These are phyloP conservation scores for Dipodascus geniculatus DNA, from an alignment of 805 yeast species.

Conservation along the genomic window DNA sequence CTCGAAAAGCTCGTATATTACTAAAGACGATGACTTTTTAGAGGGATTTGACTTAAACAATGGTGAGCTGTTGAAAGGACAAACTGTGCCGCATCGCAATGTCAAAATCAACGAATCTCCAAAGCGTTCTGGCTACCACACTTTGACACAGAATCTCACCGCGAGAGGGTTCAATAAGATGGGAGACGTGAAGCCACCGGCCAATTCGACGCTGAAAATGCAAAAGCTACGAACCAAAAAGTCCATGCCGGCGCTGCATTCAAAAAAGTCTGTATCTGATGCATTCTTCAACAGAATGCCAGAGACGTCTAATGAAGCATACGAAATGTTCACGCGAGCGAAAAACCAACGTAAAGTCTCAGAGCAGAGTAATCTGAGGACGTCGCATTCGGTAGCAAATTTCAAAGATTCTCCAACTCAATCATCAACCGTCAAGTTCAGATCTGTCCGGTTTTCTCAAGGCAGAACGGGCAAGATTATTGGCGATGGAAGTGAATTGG, in stretches of 20 bases:
- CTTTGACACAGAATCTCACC: background rate
- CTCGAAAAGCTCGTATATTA: conserved; percentile 5
- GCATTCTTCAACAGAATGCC: background rate
- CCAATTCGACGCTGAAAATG: background rate
- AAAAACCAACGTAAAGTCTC: conserved; percentile 1
- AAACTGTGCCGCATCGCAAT: conserved; percentile 6
- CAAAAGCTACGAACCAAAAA: conserved; percentile 7
- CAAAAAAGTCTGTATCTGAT: background rate
- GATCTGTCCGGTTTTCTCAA: background rate
- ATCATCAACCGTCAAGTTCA: conserved; percentile 3
- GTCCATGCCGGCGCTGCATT: conserved; percentile 9
- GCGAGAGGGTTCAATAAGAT: background rate
- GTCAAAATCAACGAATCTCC: conserved; percentile 8
- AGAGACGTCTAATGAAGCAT: conserved; percentile 4
- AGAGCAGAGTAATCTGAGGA: conserved; percentile 9
- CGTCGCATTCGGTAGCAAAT: conserved; percentile 15
- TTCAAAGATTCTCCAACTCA: conserved; percentile 3
- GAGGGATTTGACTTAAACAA: conserved; percentile 12
- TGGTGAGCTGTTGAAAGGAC: conserved; percentile 7
- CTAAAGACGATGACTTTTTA: conserved; percentile 9
- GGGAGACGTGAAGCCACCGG: background rate
- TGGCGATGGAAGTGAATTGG: conserved; percentile 22
- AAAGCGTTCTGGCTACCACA: background rate
- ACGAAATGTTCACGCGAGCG: background rate
- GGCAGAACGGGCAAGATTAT: conserved; percentile 7